Conservation (phyloP, 805 yeast genomes). For the Phaffomyces antillensis region DNA sequence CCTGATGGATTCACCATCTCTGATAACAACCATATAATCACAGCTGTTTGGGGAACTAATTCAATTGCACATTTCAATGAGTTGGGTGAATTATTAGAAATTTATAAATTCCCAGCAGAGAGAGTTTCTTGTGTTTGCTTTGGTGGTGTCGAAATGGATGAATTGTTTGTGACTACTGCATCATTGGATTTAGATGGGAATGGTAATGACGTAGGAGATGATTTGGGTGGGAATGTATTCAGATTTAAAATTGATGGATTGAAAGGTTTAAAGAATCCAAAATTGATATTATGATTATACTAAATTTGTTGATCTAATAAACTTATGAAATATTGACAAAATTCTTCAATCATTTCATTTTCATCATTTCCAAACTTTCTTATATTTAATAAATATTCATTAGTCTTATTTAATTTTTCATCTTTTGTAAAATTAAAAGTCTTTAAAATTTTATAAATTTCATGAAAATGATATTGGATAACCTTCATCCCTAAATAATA, state of each 20-base stretch:
- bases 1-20: constrained; percentile 80
- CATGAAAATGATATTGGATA: constrained; percentile 47
- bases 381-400: constrained; percentile 51
- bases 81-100: constrained; percentile 44
- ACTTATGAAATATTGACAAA: constrained; percentile 30
- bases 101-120: constrained; percentile 48
- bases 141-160: constrained; percentile 32
- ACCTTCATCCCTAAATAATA: constrained; percentile 43
- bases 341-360: constrained; percentile 66
- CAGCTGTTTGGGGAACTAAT: constrained; percentile 60
- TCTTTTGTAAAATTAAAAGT: constrained; percentile 46
- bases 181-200: constrained; percentile 38
- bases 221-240: constrained; percentile 54
- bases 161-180: constrained; percentile 64
- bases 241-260: constrained; percentile 33
- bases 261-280: constrained; percentile 26
- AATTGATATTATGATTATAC: neutral
- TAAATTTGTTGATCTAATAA: constrained; percentile 12
- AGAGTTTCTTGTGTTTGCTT: constrained; percentile 61
- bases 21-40: constrained; percentile 42
- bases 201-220: constrained; percentile 23
- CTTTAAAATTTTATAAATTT: constrained; percentile 41
- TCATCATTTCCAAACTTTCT: constrained; percentile 60
- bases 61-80: constrained; percentile 46
- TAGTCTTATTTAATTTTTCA: constrained; percentile 51